Evolutionary conservation across 108 stramenopile species (phyloP).

Genomic region (Nitzschia sp.): DNA sequence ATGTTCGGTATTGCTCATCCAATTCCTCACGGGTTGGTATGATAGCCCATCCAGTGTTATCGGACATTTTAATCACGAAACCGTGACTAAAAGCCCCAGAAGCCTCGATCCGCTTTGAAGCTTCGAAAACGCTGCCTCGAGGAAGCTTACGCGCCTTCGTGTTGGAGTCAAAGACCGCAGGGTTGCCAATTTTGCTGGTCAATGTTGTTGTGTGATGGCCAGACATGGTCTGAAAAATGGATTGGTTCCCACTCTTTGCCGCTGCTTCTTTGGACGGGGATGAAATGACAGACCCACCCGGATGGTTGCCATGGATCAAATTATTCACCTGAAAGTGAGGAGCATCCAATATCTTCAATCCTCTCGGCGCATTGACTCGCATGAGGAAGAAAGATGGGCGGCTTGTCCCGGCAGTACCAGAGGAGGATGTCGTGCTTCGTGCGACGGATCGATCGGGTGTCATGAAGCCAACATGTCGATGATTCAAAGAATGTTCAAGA

Average conservation of each 20-base stretch:
- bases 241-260: slow-evolving; percentile 18
- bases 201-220: slow-evolving; percentile 50
- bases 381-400: slow-evolving; percentile 61
- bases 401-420: not conserved
- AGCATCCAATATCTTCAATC: slow-evolving; percentile 85
- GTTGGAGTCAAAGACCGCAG: slow-evolving; percentile 51
- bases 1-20: slow-evolving; percentile 52
- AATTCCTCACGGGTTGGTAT: slow-evolving; percentile 70
- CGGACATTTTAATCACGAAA: slow-evolving; percentile 79
- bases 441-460: slow-evolving; percentile 35
- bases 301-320: slow-evolving; percentile 61
- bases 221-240: slow-evolving; percentile 59
- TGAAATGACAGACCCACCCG: slow-evolving; percentile 13
- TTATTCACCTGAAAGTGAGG: slow-evolving; percentile 81
- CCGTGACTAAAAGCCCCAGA: slow-evolving; percentile 66
- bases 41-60: slow-evolving; percentile 88
- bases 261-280: slow-evolving; percentile 38
- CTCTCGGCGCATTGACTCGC: slow-evolving; percentile 72
- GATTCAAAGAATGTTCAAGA: slow-evolving; percentile 6
- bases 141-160: slow-evolving; percentile 59
- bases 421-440: slow-evolving; percentile 10
- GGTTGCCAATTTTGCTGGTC: slow-evolving; percentile 52
- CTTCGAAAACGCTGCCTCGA: slow-evolving; percentile 82
- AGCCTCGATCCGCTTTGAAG: slow-evolving; percentile 70
- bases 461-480: slow-evolving; percentile 2